Percentiles rank a stretch among this genome's conserved stretches.
These are phyloP conservation scores for Kodamaea sp. DNA, from an alignment of 1,139 yeast genomes.

Conservation along the genomic window DNA sequence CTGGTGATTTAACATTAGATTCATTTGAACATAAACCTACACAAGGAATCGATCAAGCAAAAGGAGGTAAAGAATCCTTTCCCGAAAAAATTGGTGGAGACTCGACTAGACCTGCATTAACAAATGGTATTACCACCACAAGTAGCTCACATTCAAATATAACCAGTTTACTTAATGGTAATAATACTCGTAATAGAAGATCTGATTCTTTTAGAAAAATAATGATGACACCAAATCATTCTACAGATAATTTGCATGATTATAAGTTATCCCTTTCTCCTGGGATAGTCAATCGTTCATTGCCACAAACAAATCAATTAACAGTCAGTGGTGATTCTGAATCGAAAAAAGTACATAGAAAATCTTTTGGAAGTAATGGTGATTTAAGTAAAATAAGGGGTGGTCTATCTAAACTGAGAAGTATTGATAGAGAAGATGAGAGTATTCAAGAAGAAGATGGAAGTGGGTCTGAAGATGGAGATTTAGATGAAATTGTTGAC, in stretches of 20 bases:
- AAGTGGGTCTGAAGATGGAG: slow-evolving; percentile 12
- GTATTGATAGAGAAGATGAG: slow-evolving; percentile 8
- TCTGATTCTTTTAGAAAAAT: slow-evolving; percentile 11
- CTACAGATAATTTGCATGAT: slow-evolving; percentile 19
- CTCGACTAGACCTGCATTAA: not conserved
- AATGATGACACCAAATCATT: slow-evolving; percentile 18
- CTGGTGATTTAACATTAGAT: slow-evolving; percentile 64
- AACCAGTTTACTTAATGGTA: slow-evolving; percentile 4
- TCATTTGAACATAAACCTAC: slow-evolving; percentile 34
- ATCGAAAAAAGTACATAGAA: slow-evolving; percentile 20
- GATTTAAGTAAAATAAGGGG: slow-evolving; percentile 11
- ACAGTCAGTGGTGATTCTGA: slow-evolving; percentile 17
- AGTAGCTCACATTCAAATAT: slow-evolving; percentile 6
- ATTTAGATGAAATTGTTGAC: slow-evolving; percentile 16
- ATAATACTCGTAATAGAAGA: slow-evolving; percentile 4
- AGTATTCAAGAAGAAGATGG: slow-evolving; percentile 16
- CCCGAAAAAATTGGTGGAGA: not conserved
- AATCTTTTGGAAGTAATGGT: slow-evolving; percentile 14
- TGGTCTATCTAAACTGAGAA: slow-evolving; percentile 6
- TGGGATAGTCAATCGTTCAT: slow-evolving; percentile 16
- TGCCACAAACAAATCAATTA: slow-evolving; percentile 16
- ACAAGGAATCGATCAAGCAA: no score
- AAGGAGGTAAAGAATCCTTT: no score
- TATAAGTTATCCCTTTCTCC: slow-evolving; percentile 20
- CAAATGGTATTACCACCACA: not conserved